Evolutionary conservation across 164 flowering plant species (phyloP).

Genomic region (Aristolochia fimbriata): DNA sequence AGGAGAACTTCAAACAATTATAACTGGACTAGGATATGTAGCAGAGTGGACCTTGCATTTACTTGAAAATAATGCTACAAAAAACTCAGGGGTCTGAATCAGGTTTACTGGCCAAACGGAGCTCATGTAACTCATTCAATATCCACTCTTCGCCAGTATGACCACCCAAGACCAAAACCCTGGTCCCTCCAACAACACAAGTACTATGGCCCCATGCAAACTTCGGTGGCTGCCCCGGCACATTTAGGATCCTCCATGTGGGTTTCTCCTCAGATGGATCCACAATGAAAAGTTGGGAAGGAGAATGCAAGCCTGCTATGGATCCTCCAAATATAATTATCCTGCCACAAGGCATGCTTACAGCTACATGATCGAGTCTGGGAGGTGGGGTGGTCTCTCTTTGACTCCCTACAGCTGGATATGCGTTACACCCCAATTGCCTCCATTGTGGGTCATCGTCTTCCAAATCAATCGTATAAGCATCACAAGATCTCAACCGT

Average conservation of each 20-base stretch:
- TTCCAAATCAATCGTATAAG: slow-evolving; percentile 70
- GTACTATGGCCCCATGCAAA: slow-evolving; percentile 94
- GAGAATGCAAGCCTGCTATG: slow-evolving; percentile 72
- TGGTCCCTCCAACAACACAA: slow-evolving; percentile 82
- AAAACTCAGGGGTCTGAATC: slow-evolving; percentile 30
- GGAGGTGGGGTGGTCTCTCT: slow-evolving; percentile 70
- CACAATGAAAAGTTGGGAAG: slow-evolving; percentile 71
- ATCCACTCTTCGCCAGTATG: slow-evolving; percentile 86
- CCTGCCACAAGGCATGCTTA: slow-evolving; percentile 87
- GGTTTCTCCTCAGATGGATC: slow-evolving; percentile 90
- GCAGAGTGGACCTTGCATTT: no score
- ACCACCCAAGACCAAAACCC: slow-evolving; percentile 75
- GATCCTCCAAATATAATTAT: slow-evolving; percentile 80
- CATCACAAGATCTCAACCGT: slow-evolving; percentile 61
- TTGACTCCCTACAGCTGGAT: slow-evolving; percentile 40
- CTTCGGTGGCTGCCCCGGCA: slow-evolving; percentile 77
- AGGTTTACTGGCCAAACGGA: slow-evolving; percentile 62
- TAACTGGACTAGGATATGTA: no score
- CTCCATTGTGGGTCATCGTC: slow-evolving; percentile 70
- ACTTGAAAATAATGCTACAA: background rate
- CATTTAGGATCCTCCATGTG: slow-evolving; percentile 72
- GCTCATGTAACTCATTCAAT: slow-evolving; percentile 73
- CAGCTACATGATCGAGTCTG: slow-evolving; percentile 83
- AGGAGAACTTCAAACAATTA: no score
- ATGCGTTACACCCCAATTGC: slow-evolving; percentile 46